Evolutionary conservation across 768 basidiomycete genomes (phyloP), one percentile per base, ranked within the genome.

Genomic region (Lactarius trivialis): DNA sequence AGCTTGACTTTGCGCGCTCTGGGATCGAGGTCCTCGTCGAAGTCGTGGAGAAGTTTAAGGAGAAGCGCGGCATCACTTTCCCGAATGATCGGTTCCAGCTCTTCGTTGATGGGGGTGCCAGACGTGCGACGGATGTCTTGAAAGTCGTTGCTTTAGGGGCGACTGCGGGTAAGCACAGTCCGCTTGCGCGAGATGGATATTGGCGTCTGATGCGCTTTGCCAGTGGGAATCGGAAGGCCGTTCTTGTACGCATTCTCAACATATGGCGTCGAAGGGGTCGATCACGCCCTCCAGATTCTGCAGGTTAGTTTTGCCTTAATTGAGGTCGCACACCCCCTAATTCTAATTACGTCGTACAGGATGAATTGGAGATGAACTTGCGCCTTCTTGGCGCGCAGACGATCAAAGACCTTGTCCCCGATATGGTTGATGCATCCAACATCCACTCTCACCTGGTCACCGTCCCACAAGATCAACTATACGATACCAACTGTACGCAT

Each of bases 351-450:
- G 19, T 56, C 21, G 7, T 63, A 9, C 70, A 98, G 93, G 92
- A 95, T 68, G 96, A 99, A 73, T 93, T 99, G 68, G 92, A 95
- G 78, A 98, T 98, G 96, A 94, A 96, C 74, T 82, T 98, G 83
- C 87, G 95, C 17, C 78, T 98, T 1, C 74, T 99, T 32, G 96
- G 96, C 7, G 94, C 94, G 0, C 84, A 80, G 4, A 88, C 82
- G 0, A 72, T 98, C 49, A 81, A 80, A 57, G 92, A 98, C 36
- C 76, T 98, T 60, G 83, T 85, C 0, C 91, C 89, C 0, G 83
- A 85, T 49, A 95, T 98, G 95, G 92, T 98, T 8, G 93, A 98
- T 65, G 85, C 85, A 14, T 82, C 83, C 1, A 86, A 84, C 56
- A 74, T 96, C 33, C 76, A 78, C 56, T 73, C 78, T 28, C 93